Conservation (phyloP, 345 rosid genomes). For the Salix udensis region DNA sequence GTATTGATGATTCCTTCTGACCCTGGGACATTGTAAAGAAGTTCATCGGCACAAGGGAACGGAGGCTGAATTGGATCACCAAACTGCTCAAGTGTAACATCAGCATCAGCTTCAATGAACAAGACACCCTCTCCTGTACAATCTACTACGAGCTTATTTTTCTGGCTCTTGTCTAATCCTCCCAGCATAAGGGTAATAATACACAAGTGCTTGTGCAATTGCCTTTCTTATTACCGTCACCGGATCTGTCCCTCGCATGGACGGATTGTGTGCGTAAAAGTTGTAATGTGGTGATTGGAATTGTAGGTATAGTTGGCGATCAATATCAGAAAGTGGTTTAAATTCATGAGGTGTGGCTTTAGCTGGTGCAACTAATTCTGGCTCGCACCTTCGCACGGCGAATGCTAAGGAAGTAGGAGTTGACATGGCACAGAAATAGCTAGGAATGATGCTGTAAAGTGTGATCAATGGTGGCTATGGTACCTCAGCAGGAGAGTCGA, state of each 20-base stretch:
- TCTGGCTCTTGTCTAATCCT: constrained; percentile 15
- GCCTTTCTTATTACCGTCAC: constrained; percentile 7
- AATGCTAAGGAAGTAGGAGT: background rate
- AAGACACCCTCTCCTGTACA: constrained; percentile 21
- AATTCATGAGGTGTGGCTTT: constrained; percentile 20
- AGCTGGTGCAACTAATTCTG: constrained; percentile 2
- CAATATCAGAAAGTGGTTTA: constrained; percentile 18
- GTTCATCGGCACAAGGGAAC: constrained; percentile 16
- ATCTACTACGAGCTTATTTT: constrained; percentile 16
- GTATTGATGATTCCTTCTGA: background rate
- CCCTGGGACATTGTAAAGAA: constrained; percentile 12
- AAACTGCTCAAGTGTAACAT: constrained; percentile 7
- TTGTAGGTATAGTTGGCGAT: constrained; percentile 16
- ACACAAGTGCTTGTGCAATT: constrained; percentile 11
- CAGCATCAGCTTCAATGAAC: constrained; percentile 21
- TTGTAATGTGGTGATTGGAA: constrained; percentile 11
- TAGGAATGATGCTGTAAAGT: background rate
- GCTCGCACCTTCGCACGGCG: constrained; percentile 11
- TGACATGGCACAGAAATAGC: background rate
- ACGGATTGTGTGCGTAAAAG: constrained; percentile 3
- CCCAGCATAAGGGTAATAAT: constrained; percentile 21
- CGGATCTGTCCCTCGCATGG: constrained; percentile 11
- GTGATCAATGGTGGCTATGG: background rate
- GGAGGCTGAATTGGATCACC: constrained; percentile 20
- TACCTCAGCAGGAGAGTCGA: no score